Evolutionary conservation across 2,329 filamentous ascomycete species (phyloP).

Genomic region (Fusarium keratoplasticum): DNA sequence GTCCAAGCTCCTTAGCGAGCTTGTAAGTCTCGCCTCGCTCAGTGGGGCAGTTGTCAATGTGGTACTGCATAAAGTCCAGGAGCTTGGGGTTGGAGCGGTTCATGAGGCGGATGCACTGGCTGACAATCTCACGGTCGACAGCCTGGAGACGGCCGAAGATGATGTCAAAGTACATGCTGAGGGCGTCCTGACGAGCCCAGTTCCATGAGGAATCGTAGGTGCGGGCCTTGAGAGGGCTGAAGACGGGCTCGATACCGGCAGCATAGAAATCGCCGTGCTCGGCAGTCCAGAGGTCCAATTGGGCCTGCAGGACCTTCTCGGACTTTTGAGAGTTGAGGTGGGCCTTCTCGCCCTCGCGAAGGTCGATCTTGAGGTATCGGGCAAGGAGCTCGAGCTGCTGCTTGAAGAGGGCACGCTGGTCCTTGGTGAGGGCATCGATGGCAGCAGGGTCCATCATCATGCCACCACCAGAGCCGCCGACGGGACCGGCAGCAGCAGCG

Average conservation of each 20-base stretch:
- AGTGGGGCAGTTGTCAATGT: conserved; percentile 98
- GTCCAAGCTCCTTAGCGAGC: conserved; percentile 93
- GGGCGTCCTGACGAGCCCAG: conserved; percentile 96
- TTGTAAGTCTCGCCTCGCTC: conserved; percentile 97
- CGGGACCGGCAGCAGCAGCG: conserved; percentile 78
- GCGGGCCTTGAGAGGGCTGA: conserved; percentile 92
- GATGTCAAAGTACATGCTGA: conserved; percentile 99
- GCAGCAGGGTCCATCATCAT: conserved; percentile 99
- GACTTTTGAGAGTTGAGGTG: conserved; percentile 87
- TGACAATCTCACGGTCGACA: conserved; percentile 97
- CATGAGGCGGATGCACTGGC: conserved; percentile 99
- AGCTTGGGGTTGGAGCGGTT: conserved; percentile 97
- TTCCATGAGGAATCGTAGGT: conserved; percentile 99
- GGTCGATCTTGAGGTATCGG: conserved; percentile 95
- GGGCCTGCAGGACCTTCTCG: conserved; percentile 87
- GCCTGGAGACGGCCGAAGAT: conserved; percentile 95
- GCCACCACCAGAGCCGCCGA: conserved; percentile 77
- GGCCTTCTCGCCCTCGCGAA: conserved; percentile 95
- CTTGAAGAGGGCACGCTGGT: conserved; percentile 96
- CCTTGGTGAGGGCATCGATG: conserved; percentile 95
- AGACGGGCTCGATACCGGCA: conserved; percentile 91
- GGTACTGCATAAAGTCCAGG: conserved; percentile 99
- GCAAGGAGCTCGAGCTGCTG: conserved; percentile 96
- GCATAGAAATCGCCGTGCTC: conserved; percentile 99
- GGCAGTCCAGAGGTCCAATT: conserved; percentile 92